Conservation (phyloP, 2,329 filamentous ascomycete species). For the Cladosporium sp. region DNA sequence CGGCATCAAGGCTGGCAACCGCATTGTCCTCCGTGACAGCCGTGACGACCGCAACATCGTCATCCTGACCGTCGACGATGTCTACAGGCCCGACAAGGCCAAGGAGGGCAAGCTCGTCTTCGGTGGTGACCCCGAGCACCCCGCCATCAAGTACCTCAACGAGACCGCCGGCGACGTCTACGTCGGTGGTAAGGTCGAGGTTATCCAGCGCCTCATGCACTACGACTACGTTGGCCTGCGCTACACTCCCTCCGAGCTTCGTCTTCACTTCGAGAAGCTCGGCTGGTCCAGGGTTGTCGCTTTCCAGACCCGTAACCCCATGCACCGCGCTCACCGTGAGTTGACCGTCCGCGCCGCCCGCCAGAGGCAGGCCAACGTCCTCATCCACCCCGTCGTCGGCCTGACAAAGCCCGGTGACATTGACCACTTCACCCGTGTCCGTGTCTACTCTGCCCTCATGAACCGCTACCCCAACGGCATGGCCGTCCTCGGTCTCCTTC, state of each 20-base stretch:
- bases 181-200: constrained; percentile 92
- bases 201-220: constrained; percentile 91
- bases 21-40: constrained; percentile 87
- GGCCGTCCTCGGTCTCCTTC: constrained; percentile 91
- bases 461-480: constrained; percentile 98
- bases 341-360: constrained; percentile 95
- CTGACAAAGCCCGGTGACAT: constrained; percentile 99
- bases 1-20: constrained; percentile 71
- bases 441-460: constrained; percentile 95
- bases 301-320: constrained; percentile 98
- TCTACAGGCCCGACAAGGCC: constrained; percentile 90
- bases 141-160: constrained; percentile 86
- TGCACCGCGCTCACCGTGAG: constrained; percentile 98
- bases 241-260: constrained; percentile 92
- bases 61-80: constrained; percentile 90
- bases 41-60: constrained; percentile 94
- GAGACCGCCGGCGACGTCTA: constrained; percentile 80
- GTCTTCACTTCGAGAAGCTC: constrained; percentile 97
- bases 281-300: constrained; percentile 97
- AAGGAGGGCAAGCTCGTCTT: constrained; percentile 94
- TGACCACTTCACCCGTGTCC: constrained; percentile 98
- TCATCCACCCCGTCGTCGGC: constrained; percentile 97
- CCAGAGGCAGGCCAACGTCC: constrained; percentile 92
- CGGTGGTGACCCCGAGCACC: constrained; percentile 80
- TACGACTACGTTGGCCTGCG: constrained; percentile 97